These are phyloP conservation scores for Scleromitrula shiraiana DNA, from an alignment of 2,329 filamentous ascomycete species.

Conservation along the genomic window DNA sequence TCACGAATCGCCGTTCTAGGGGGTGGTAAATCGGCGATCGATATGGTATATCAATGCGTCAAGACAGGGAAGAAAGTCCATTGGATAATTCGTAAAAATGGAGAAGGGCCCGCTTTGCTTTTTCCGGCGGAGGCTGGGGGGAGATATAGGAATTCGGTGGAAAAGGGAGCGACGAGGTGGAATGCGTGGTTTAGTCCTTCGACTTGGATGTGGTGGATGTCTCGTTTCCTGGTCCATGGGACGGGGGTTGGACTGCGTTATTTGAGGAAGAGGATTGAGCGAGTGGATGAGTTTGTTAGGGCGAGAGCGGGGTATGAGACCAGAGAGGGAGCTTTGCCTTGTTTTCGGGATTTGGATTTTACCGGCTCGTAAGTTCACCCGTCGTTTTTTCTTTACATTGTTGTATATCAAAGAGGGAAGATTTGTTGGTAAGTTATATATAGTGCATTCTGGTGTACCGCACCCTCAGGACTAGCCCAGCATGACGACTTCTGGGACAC, in stretches of 20 bases:
- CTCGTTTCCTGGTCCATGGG: not conserved
- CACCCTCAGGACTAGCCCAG: constrained; percentile 24
- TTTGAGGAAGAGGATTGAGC: not conserved
- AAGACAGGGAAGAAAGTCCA: not conserved
- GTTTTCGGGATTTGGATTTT: not conserved
- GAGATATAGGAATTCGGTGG: constrained; percentile 12
- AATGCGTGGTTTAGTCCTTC: constrained; percentile 5
- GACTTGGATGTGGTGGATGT: constrained; percentile 1
- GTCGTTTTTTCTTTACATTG: not conserved
- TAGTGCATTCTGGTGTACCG: constrained; percentile 23
- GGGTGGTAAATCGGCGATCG: constrained; percentile 1
- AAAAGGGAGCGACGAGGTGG: not conserved
- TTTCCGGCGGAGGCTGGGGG: not conserved
- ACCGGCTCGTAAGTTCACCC: not conserved
- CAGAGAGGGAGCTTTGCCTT: not conserved
- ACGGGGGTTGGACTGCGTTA: not conserved
- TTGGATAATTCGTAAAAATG: constrained; percentile 6
- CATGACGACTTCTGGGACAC: constrained; percentile 25
- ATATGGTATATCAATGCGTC: constrained; percentile 4
- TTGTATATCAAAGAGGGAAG: no score
- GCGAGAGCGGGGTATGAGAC: not conserved
- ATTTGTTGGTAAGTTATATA: no score
- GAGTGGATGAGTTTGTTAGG: not conserved
- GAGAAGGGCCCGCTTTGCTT: constrained; percentile 4
- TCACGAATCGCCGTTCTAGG: constrained; percentile 7